A percentile compares a stretch with the other conserved stretches of the same genome.
Conservation (phyloP, 441 rosid species). For the Gossypium davidsonii region DNA sequence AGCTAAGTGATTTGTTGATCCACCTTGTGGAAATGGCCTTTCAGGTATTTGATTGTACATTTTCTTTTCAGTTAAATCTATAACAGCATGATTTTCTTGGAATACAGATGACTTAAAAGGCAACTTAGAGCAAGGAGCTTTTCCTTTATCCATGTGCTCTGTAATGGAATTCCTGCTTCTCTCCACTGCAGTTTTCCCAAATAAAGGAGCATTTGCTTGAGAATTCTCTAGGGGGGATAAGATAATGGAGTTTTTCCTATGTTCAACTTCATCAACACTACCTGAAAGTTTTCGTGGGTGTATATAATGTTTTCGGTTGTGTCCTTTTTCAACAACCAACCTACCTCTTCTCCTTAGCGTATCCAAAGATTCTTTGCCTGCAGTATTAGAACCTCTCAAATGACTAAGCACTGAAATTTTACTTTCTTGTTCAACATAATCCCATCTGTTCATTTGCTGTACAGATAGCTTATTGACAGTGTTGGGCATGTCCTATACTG, state of each 20-base stretch:
- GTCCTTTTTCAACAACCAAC: constrained; percentile 25
- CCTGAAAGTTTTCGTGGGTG: constrained; percentile 19
- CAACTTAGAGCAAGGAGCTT: constrained; percentile 24
- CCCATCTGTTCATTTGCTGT: constrained; percentile 15
- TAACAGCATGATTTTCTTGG: constrained; percentile 20
- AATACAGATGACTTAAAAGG: constrained; percentile 15
- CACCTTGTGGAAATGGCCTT: constrained; percentile 22
- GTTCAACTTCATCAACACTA: constrained; percentile 23
- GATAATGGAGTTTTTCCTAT: constrained; percentile 15
- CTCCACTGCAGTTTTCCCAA: constrained; percentile 30
- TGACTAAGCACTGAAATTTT: constrained; percentile 27
- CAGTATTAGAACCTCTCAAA: constrained; percentile 19
- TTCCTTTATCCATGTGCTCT: constrained; percentile 36
- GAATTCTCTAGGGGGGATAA: constrained; percentile 22
- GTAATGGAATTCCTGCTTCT: constrained; percentile 20
- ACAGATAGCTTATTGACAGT: constrained; percentile 49
- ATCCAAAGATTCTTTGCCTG: constrained; percentile 27
- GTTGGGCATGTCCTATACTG: constrained; percentile 47
- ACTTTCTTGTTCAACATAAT: constrained; percentile 26
- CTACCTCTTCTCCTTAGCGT: constrained; percentile 22
- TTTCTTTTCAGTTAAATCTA: constrained; percentile 26
- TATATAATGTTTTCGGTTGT: constrained; percentile 15
- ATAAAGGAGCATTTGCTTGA: constrained; percentile 31
- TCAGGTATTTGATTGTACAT: constrained; percentile 22
- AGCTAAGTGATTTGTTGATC: constrained; percentile 21